Base-by-base conservation (phyloP, 345 rosid genomes). In the Murraya koenigii region DNA sequence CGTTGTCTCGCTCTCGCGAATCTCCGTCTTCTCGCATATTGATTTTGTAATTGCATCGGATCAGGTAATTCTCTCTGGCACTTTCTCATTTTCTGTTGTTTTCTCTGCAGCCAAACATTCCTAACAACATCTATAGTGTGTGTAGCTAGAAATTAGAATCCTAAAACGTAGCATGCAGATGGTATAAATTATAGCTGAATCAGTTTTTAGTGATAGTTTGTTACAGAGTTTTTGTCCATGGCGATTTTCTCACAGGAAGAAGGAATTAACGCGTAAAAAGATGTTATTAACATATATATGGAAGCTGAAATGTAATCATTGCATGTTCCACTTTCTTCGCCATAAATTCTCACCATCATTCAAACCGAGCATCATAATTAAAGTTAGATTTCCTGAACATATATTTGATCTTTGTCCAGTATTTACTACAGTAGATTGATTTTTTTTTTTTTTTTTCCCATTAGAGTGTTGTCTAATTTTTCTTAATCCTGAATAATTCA, bases 41-140 rank as follows among this genome's bases (percentile, higher is more conserved):
- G 58, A 6, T 22, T 38, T 5, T 28, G 20, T 35, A 7, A 47
- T 75, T 56, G 49, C 49, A 44, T 44, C 17, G 17, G 35, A 13
- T 19, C 82, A 58, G 86, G 79, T 79, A 49, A 66, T 26, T 35
- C 11, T 75, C 28, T 35, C 2, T 36, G 1, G 14, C 66, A 20
- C 67, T 55, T 39, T 5, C 63, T 59, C 41, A 35, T 64, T 56
- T 71, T 47, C 80, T n/a, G 20, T 19, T 66, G 60, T 64, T 35
- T 33, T 28, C 28, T 49, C 9, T 5, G 32, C 32, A 44, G 23
- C 25, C 55, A 17, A 39, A 26, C 25, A 26, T 32, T 5, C 22
- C 19, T 28, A 17, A 25, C 30, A 32, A 3, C n/a, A 11, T n/a
- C 8, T 28, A 3, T 1, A 58, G 1, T 44, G 49, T 44, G 49